Base-by-base conservation (phyloP, 2,329 filamentous ascomycete species). In the Sclerotinia sclerotiorum region DNA sequence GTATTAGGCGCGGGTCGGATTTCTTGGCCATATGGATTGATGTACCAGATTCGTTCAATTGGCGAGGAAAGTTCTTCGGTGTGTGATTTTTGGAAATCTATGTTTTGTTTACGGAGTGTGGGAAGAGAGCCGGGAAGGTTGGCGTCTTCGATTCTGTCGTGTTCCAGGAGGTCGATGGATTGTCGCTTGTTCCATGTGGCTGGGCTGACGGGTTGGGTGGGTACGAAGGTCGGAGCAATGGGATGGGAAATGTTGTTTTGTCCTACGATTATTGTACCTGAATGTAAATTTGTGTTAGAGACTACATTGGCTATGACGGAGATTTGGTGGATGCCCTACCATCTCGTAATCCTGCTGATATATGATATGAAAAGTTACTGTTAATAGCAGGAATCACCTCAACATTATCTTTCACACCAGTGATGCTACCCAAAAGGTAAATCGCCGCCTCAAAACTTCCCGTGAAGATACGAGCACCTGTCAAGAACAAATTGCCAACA, bases 21-120 rank as follows among this genome's bases (percentile, higher is more conserved):
- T 79, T 97, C 94, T 77, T 97, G 93, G n/a, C 94, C 94, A 78
- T 97, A 98, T 0, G 94, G 94, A 76, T 97, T 98, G 81, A 98
- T 98, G 81, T 98, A 98, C 93, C 93, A 98, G 44, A 98, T 84
- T 2, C 94, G 82, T 67, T 89, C 84, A 73, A 98, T 97, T 39
- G 92, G 85, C 0, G 90, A 85, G 0, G 92, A 86, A 1, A 98
- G 83, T 67, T 94, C 91, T 70, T 91, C 87, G 71, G 93, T 89
- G 51, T 87, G 83, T 2, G 75, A 82, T 80, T 98, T 98, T 76
- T 86, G 90, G 77, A 97, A 96, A 5, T 84, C 82, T 70, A 97
- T 93, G 71, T 96, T 92, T 63, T 90, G 92, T 68, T 90, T 88
- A 8, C 94, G 85, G 1, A 98, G 83, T 0, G 88, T 90, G 0